Evolutionary conservation across 75 land plant genomes (phyloP).

Genomic region (Cryptomeria japonica): DNA sequence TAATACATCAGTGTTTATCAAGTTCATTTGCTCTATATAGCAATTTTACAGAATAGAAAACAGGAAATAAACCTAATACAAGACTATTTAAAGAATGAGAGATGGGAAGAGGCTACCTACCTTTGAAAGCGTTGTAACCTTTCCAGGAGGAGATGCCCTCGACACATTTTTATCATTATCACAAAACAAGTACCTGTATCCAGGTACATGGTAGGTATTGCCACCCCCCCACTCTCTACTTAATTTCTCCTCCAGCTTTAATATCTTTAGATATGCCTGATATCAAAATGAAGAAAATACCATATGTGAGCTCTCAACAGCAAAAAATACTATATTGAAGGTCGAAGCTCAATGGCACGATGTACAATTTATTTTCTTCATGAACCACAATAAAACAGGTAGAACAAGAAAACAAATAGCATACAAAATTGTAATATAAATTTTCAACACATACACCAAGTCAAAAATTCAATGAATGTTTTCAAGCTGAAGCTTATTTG

Average conservation of each 20-base stretch:
- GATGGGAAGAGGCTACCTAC: slow-evolving; percentile 21
- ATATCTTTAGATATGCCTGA: slow-evolving; percentile 76
- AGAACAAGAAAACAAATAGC: slow-evolving; percentile 6
- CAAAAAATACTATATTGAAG: neutral
- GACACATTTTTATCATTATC: slow-evolving; percentile 64
- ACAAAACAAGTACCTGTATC: slow-evolving; percentile 86
- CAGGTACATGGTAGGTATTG: slow-evolving; percentile 92
- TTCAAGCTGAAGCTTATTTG: neutral
- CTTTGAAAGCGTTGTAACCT: slow-evolving; percentile 90
- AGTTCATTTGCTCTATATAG: neutral
- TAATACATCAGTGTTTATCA: neutral
- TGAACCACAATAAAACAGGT: neutral
- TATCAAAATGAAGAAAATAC: neutral
- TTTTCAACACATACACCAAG: neutral
- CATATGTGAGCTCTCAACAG: neutral
- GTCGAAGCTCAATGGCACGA: neutral
- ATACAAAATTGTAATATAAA: neutral
- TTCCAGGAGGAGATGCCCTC: slow-evolving; percentile 88
- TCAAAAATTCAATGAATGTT: neutral
- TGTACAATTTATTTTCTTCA: neutral
- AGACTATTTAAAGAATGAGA: neutral
- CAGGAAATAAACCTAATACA: neutral
- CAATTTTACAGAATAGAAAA: neutral
- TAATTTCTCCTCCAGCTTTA: slow-evolving; percentile 81
- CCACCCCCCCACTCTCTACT: slow-evolving; percentile 95